Base-by-base conservation (phyloP, 116 monocot species). In the Papilionanthe hybrid region DNA sequence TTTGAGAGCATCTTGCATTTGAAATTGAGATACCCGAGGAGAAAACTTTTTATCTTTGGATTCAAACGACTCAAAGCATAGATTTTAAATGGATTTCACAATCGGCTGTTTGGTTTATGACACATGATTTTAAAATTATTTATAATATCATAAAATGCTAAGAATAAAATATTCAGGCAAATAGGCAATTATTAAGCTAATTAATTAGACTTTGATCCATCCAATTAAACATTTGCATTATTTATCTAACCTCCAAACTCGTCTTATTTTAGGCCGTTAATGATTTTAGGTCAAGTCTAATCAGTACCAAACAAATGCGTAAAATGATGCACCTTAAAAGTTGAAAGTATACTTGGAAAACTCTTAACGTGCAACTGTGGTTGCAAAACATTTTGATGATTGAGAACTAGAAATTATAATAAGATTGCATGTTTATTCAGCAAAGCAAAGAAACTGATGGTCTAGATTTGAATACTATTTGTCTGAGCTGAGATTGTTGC, bases 371-470 rank as follows among this genome's bases (percentile, higher is more conserved):
- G 20, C 8, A 9, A 30, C 29, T 25, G 27, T 10, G 30, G 1
- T 68, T 29, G 1, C 68, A 15, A 13, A 5, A 3, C 30, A 32
- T 10, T 10, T 68, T 30, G 30, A 68, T 22, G 20, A 60, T 60
- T 22, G 53, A 53, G 53, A 60, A 68, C 5, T 68, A 30, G 23
- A 66, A 66, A 66, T 9, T 66, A 27, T 12, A 15, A 19, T 30
- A 68, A 68, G 8, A 30, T 27, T 30, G 10, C 68, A 68, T 68
- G 68, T 27, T 29, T 68, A 30, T 68, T 1, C 29, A 0, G 12
- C 13, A 68, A 68, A 68, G 68, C 27, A 30, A 68, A 60, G 60
- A 60, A 60, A 68, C 4, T 68, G 30, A 68, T 68, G 68, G 60
- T 60, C 23, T 60, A 60, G 60, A 60, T 22, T 23, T 60, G 25